Evolutionary conservation across 305 asterid species (phyloP), one percentile per base, ranked within the genome.

Genomic region (Solanum hybrid): DNA sequence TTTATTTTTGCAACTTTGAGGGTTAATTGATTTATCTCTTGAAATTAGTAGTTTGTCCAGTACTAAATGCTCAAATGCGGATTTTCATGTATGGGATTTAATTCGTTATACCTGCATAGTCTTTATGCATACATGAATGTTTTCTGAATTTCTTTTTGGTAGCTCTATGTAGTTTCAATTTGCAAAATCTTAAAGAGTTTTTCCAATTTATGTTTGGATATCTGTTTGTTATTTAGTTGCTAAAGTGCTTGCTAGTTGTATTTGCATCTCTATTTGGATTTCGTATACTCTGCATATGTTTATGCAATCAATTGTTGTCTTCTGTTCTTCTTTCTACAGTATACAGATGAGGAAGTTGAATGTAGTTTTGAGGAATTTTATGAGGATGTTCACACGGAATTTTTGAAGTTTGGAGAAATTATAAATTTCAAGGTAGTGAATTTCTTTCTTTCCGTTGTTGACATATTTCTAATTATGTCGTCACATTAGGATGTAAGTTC

Each of bases 361-460:
- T 94, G 40, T 88, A 93, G 96, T 90, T 97, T 94, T 90, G 99
- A 97, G 94, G 99, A 96, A 92, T 97, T 96, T 88, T 97, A 97
- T 87, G 99, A 97, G 94, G 99, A 97, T 85, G 99, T 97, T 88
- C 99, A 97, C 91, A 96, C 99, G 24, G 99, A 97, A 89, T 96
- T 97, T 91, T 92, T 96, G 96, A 97, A 96, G 92, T 97, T 95
- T 73, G 99, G 99, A 89, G 99, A 96, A 93, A 93, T 97, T 87
- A 91, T 96, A 73, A 97, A 97, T 94, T 96, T 97, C 94, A 97
- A 97, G 99, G 99, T 97, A 93, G 87, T 17, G 10, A 84, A 56
- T 66, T 40, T 86, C 26, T 46, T 76, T 85, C 80, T 90, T 79
- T 38, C 37, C 7, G 8, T 81, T 81, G 76, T 69, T 76, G 72